Base-by-base conservation (phyloP, 2,329 filamentous ascomycete genomes). In the Aschersonia sp. region DNA sequence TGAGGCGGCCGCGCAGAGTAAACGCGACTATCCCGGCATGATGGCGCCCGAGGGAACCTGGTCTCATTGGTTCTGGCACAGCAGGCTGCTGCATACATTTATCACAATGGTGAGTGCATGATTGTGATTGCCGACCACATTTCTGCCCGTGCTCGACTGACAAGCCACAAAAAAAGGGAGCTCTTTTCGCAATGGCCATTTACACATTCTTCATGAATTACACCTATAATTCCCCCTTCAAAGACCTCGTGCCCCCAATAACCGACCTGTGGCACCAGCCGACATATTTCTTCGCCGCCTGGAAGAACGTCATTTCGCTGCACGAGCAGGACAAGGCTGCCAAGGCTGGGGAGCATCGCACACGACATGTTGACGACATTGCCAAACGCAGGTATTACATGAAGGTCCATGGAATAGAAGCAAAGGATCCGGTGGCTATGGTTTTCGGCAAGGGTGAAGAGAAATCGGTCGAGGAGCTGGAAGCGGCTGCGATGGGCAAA, bases 311-410 rank as follows among this genome's bases (percentile, higher is more conserved):
- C 48, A 77, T 90, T 59, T 73, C 77, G 51, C 74, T 94, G 68
- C 84, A 94, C 60, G 76, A 84, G 54, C 75, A 80, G 56, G 82
- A 89, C 62, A 77, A 77, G 53, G 82, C 80, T 32, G 70, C 76
- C 53, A 68, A 80, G 59, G 83, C 84, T 31, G 72, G 75, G 46
- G 85, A 89, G 64, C 79, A 80, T 67, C 77, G 89, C 48, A 77
- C 79, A 58, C 75, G 75, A 59, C 81, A 80, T 54, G 73, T 87
- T 48, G 87, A 95, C 55, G 92, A 98, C 67, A 83, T 92, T 31
- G 77, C 83, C 63, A 95, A 95, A 77, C 76, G 90, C 57, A 77
- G 77, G 51, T 81, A 85, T 64, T 98, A 87, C 66, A 80, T 89
- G 58, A 82, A 87, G 65, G 87, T 84, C 51, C 87, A 95, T 70